Percentiles rank a stretch among this genome's conserved stretches.
These are phyloP conservation scores for Xylariaceae sp. DNA, from an alignment of 2,329 filamentous ascomycete species.

Conservation along the genomic window DNA sequence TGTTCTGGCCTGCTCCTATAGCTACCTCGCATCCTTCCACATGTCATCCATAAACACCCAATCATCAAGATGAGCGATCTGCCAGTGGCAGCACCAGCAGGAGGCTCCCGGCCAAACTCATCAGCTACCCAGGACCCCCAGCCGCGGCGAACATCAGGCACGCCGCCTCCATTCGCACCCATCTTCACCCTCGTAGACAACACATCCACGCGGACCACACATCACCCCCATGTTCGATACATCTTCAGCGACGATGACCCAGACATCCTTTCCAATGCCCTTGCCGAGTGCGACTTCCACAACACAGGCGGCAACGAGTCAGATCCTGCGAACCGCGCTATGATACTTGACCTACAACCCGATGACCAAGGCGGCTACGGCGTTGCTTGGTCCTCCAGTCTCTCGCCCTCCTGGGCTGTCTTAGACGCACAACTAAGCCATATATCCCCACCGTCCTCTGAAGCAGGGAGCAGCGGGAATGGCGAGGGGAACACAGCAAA, in stretches of 20 bases:
- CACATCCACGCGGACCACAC: constrained; percentile 64
- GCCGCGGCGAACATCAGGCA: constrained; percentile 14
- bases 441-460: constrained; percentile 34
- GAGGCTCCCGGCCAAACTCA: constrained; percentile 1
- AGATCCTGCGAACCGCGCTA: constrained; percentile 37
- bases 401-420: constrained; percentile 70
- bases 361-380: constrained; percentile 41
- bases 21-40: constrained; percentile 8
- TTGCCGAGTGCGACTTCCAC: constrained; percentile 39
- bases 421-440: constrained; percentile 43
- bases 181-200: constrained; percentile 87
- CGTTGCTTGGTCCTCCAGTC: constrained; percentile 66
- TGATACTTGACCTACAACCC: constrained; percentile 53
- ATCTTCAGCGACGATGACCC: constrained; percentile 90
- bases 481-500: constrained; percentile 19
- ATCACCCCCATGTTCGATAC: constrained; percentile 86
- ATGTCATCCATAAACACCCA: constrained; percentile 17
- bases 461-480: constrained; percentile 24
- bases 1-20: constrained; percentile 1
- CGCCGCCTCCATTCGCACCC: constrained; percentile 57
- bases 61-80: constrained; percentile 28
- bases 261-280: constrained; percentile 67
- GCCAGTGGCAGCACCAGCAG: constrained; percentile 9
- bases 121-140: constrained; percentile 15
- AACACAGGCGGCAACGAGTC: constrained; percentile 28